Percentiles rank a stretch among this genome's conserved stretches.
phyloP scores from a whole-genome alignment of 2,329 filamentous ascomycete species.

The Amphichorda felina region DNA sequence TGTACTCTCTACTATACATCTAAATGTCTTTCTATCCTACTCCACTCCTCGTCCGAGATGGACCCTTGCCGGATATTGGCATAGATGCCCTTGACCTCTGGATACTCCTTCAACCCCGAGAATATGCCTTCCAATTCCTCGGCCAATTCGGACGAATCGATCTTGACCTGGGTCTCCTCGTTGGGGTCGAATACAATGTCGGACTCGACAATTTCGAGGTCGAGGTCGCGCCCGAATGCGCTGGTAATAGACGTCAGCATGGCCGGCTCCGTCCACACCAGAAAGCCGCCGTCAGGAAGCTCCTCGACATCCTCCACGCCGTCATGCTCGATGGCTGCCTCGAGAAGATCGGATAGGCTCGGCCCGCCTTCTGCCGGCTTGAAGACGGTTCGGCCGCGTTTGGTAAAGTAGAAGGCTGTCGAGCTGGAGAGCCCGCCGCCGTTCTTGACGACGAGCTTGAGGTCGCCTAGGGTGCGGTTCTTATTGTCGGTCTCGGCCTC shows the following conservation, averaged over 20 bases:
- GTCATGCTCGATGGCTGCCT: constrained; percentile 67
- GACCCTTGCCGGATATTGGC: constrained; percentile 49
- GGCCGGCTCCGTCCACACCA: constrained; percentile 37
- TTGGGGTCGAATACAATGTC: constrained; percentile 83
- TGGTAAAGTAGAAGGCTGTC: constrained; percentile 75
- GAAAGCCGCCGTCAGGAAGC: constrained; percentile 56
- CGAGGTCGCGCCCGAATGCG: constrained; percentile 48
- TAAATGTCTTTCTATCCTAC: constrained; percentile 37
- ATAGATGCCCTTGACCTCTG: constrained; percentile 69
- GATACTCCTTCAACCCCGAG: constrained; percentile 49
- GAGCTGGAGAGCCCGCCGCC: constrained; percentile 58
- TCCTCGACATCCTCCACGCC: constrained; percentile 64
- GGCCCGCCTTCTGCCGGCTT: constrained; percentile 32
- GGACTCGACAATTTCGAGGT: constrained; percentile 56
- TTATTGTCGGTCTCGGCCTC: constrained; percentile 82
- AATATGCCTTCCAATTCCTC: constrained; percentile 48
- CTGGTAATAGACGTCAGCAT: constrained; percentile 19
- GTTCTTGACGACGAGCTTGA: constrained; percentile 61
- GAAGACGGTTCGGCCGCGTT: constrained; percentile 64
- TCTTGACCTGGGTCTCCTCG: constrained; percentile 58
- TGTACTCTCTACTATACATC: constrained; percentile 24
- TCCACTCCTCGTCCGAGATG: constrained; percentile 42
- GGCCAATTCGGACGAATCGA: constrained; percentile 45
- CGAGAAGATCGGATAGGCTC: constrained; percentile 63
- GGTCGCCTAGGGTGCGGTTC: constrained; percentile 57